phyloP scores from a whole-genome alignment of 257 asterid genomes.

The Scutellaria barbata region DNA sequence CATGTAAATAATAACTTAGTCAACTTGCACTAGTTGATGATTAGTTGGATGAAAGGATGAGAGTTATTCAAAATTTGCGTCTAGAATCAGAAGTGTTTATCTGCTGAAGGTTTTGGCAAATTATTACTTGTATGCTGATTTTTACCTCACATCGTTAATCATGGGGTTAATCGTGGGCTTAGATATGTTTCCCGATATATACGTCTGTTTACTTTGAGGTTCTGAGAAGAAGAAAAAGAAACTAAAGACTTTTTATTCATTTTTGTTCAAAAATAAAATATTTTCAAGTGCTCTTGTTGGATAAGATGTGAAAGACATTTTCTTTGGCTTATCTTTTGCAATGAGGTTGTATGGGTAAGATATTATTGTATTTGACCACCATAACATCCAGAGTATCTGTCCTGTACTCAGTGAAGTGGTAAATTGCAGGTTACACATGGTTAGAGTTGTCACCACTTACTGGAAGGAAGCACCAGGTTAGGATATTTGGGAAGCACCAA shows the following conservation, averaged over 20 bases:
- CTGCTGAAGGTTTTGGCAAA: neutral
- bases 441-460: slow-evolving; percentile 85
- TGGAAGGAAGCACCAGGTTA: slow-evolving; percentile 97
- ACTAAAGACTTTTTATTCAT: neutral
- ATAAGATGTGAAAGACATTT: neutral
- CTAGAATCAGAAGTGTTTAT: slow-evolving; percentile 14
- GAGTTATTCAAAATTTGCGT: neutral
- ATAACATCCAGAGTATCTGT: neutral
- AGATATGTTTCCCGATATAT: neutral
- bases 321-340: neutral
- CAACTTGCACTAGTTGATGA: neutral
- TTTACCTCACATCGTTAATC: neutral
- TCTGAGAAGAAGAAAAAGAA: neutral
- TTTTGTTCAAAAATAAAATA: neutral
- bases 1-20: neutral
- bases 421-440: slow-evolving; percentile 83
- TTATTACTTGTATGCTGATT: neutral
- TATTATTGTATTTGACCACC: neutral
- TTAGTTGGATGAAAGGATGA: slow-evolving; percentile 12
- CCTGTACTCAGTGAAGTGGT: slow-evolving; percentile 18
- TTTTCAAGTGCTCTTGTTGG: neutral
- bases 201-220: neutral
- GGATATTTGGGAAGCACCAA: slow-evolving; percentile 5
- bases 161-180: neutral
- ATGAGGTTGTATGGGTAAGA: neutral